Percentiles rank a stretch among this genome's conserved stretches.
Conservation (phyloP, 257 asterid genomes). For the Nicotiana attenuata region DNA sequence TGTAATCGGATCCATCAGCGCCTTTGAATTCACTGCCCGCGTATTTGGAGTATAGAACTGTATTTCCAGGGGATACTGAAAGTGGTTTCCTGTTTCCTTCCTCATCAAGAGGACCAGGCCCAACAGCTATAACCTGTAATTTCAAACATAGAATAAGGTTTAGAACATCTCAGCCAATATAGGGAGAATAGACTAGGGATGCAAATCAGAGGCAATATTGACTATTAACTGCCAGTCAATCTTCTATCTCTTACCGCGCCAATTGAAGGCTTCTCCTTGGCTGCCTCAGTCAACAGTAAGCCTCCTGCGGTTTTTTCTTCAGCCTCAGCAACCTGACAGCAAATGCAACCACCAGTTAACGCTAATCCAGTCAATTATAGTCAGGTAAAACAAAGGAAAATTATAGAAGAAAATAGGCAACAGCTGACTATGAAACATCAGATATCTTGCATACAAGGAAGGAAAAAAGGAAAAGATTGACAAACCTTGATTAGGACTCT, state of each 20-base stretch:
- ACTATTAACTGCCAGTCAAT: too few relatives aligned
- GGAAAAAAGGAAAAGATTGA: background rate
- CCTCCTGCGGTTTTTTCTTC: slow-evolving; percentile 93
- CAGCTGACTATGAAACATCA: background rate
- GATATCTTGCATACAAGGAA: background rate
- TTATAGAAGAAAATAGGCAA: background rate
- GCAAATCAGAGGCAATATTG: background rate
- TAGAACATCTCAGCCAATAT: background rate
- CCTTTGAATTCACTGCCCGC: slow-evolving; percentile 91
- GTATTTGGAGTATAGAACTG: slow-evolving; percentile 79
- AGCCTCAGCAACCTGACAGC: slow-evolving; percentile 67
- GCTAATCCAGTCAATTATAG: background rate
- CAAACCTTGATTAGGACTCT: slow-evolving; percentile 82
- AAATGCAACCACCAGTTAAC: background rate
- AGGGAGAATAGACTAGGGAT: background rate
- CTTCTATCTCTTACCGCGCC: slow-evolving; percentile 53
- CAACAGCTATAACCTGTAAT: slow-evolving; percentile 72
- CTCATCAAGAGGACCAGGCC: slow-evolving; percentile 81
- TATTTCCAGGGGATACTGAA: slow-evolving; percentile 61
- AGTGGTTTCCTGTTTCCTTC: slow-evolving; percentile 78
- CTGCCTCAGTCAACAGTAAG: slow-evolving; percentile 67
- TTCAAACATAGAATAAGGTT: background rate
- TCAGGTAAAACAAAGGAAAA: background rate
- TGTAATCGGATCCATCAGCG: slow-evolving; percentile 62
- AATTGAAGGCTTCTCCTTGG: slow-evolving; percentile 89